Base-by-base conservation (phyloP, 441 rosid genomes). In the Cnidoscolus chayamansa region DNA sequence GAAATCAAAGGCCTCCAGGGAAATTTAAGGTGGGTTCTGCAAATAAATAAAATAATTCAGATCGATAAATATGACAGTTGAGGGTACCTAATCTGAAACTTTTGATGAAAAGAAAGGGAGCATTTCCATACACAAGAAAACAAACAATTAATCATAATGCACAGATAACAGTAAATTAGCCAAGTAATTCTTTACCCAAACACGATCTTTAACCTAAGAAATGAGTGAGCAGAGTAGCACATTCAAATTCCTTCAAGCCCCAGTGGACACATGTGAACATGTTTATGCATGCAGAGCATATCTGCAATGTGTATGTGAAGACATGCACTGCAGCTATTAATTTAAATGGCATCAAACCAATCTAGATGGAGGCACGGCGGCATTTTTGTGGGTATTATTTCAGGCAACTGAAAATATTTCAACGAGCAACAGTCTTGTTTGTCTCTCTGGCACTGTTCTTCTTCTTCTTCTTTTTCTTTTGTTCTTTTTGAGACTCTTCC, bases 1-100 rank as follows among this genome's bases (percentile, higher is more conserved):
- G 82, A 85, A 79, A 92, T 85, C 50, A 92, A 82, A 50, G 96
- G 96, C 77, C 80, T 86, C 96, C 96, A 89, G 2, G 94, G 97
- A 78, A 92, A 88, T 79, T 81, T 89, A 67, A 92, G 84, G 89
- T 82, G 86, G 56, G 94, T 92, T 80, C 97, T 92, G 88, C 78
- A 82, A 68, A 74, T 76, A 71, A 59, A 76, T 12, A 19, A 76
- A 43, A 20, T 0, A n/a, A 43, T 35, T 75, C 58, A 73, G 63
- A 71, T 43, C 11, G 30, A 10, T 7, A 32, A 65, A 17, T 31
- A 67, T 47, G 47, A 47, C 10, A 7, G 37, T n/a, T 19, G 16
- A 50, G 16, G 45, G 16, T 47, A 16, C 62, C 47, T 4, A 51
- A 40, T 45, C 47, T 16, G 16, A 30, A 13, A 0, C 17, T 10